phyloP scores from a whole-genome alignment of 1,284 basidiomycete species.

The Singerocomus rubriflavus region DNA sequence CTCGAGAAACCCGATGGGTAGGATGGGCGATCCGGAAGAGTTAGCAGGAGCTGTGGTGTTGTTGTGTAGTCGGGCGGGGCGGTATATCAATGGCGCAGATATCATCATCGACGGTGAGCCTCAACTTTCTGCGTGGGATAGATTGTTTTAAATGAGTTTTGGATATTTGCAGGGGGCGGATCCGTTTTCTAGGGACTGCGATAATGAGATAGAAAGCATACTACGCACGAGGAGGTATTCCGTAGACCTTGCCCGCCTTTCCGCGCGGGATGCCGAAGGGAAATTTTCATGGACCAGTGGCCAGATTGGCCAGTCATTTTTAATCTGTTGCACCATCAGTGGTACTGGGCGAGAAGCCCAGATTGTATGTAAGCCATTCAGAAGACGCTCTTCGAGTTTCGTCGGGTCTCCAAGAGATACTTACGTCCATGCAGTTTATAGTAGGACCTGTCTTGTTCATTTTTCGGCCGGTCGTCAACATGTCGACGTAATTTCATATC shows the following conservation, averaged over 20 bases:
- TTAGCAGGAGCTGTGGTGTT: constrained; percentile 39
- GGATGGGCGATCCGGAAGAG: constrained; percentile 43
- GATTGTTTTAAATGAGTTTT: not conserved
- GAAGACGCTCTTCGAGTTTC: no score
- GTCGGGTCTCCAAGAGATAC: no score
- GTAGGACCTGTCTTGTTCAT: no score
- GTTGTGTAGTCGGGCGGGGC: constrained; percentile 41
- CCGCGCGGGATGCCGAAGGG: not conserved
- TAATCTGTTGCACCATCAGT: not conserved
- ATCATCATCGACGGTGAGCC: constrained; percentile 40
- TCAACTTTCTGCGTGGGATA: not conserved
- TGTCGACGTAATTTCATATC: no score
- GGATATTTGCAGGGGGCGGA: constrained; percentile 20
- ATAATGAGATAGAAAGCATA: not conserved
- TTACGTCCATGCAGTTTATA: no score
- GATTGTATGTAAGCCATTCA: no score
- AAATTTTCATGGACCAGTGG: not conserved
- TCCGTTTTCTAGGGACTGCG: constrained; percentile 19
- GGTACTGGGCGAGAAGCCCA: not conserved
- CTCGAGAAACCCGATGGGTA: constrained; percentile 40
- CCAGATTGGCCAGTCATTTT: not conserved
- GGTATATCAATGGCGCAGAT: constrained; percentile 43
- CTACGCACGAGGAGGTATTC: not conserved
- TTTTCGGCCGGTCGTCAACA: no score
- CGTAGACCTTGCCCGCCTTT: not conserved